Evolutionary conservation across 805 yeast genomes (phyloP), one percentile per base, ranked within the genome.

Genomic region (Nakazawaea ishiwadae): DNA sequence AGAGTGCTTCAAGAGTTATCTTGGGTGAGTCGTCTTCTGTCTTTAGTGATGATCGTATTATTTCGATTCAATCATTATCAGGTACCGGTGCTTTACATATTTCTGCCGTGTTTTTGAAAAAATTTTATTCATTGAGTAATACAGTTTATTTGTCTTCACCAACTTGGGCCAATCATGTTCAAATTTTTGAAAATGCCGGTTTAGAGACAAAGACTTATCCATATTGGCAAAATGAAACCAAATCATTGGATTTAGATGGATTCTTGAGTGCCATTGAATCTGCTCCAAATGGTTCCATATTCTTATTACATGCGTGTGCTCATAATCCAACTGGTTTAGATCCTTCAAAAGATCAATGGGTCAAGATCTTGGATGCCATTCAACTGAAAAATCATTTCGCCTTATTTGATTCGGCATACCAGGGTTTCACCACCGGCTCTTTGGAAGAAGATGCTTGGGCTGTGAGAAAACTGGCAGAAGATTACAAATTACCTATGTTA

Each of bases 261-360:
- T 79, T 81, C 56, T 51, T 90, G 28, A 50, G 53, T 10, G 66
- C 87, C 33, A 81, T 91, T 48, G 68, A 75, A 35, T 44, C 59
- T 16, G 95, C 96, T 10, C 82, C 83, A 41, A 59, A 61, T 6
- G 95, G 95, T 37, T 87, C 96, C 7, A 68, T 88, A 34, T 80
- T 91, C 52, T 63, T 91, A 44, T 71, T 91, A 46, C 99, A 91
- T 59, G 89, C 98, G 3, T 90, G 97, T 63, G 98, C 98, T 26
- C 99, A 91, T 66, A 91, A 91, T 63, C 98, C 99, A 45, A 91
- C 98, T 17, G 99, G 98, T 31, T 78, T 91, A 52, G 99, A 91
- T 62, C 98, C 98, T 44, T 78, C 84, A 2, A 68, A 70, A 44
- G 84, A 75, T 39, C 84, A 91, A 66, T 91, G 99, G 99, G 61